Base-by-base conservation (phyloP, 2,329 filamentous ascomycete species). In the Metarhizium guizhouense region DNA sequence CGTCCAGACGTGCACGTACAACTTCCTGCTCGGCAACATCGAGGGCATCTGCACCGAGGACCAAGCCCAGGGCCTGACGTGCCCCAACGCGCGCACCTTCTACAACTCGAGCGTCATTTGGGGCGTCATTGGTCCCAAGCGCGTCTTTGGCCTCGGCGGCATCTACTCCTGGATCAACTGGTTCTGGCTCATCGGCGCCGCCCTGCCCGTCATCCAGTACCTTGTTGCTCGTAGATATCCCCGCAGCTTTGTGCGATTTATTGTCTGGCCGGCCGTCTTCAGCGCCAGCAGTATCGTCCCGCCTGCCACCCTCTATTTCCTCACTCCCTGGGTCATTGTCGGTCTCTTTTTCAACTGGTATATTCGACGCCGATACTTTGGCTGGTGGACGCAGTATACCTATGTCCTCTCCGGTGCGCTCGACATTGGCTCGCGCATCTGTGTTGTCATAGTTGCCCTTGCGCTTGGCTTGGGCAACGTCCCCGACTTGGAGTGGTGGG, bases 71-170 rank as follows among this genome's bases (percentile, higher is more conserved):
- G 75, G 77, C 52, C 79, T 82, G 61, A 80, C 71, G 25, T 85
- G 82, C 63, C 82, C 82, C 10, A 74, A 75, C 40, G 78, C 78
- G 16, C 76, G 76, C 25, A 80, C 82, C 0, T 85, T 84, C 64
- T 85, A 80, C 70, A 82, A 80, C 30, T 78, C 77, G 29, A 81
- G 78, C 18, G 74, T 83, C 6, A 77, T 83, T 55, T 84, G 82
- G 82, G 83, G 83, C 56, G 73, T 82, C 18, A 82, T 86, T 54
- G 83, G 70, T 1, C 70, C 70, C 2, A 61, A 56, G 45, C 60
- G 62, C 48, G 67, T 71, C 43, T 70, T 70, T 51, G 68, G 69
- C 14, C 60, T 60, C n/a, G 69, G 68, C 30, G 68, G 73, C 14
- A 56, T 65, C 54, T 59, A 32, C 64, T 65, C 70, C 0, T 70